A percentile compares a stretch with the other conserved stretches of the same genome.
Conservation (phyloP, 768 basidiomycete genomes). For the Tricholoma matsutake region DNA sequence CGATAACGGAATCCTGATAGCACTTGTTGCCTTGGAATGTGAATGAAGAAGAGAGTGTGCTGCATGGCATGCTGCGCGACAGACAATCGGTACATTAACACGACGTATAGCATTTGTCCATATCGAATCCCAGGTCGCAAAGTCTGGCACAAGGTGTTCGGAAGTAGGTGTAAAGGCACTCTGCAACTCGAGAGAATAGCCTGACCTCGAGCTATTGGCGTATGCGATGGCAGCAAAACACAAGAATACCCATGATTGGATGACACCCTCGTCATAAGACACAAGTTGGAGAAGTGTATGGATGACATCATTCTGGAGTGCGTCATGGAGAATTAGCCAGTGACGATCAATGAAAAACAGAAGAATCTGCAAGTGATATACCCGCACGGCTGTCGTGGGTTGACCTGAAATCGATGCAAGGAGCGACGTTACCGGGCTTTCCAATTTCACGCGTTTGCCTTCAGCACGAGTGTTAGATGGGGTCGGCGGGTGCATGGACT, state of each 20-base stretch:
- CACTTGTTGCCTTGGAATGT: slow-evolving; percentile 19
- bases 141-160: slow-evolving; percentile 1
- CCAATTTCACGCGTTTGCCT: slow-evolving; percentile 51
- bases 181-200: not conserved
- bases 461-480: slow-evolving; percentile 21
- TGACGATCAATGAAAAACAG: slow-evolving; percentile 84
- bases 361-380: slow-evolving; percentile 67
- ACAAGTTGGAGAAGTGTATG: slow-evolving; percentile 57
- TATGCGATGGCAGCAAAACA: slow-evolving; percentile 72
- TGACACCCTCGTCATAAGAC: slow-evolving; percentile 53
- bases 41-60: slow-evolving; percentile 48
- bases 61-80: slow-evolving; percentile 76
- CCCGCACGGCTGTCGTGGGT: slow-evolving; percentile 29
- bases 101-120: slow-evolving; percentile 85
- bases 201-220: slow-evolving; percentile 33
- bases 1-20: slow-evolving; percentile 37
- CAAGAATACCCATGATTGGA: slow-evolving; percentile 86
- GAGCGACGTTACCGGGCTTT: slow-evolving; percentile 58
- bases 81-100: slow-evolving; percentile 61
- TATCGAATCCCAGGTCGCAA: slow-evolving; percentile 65
- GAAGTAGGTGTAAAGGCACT: not conserved
- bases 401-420: slow-evolving; percentile 45
- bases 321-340: slow-evolving; percentile 60
- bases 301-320: slow-evolving; percentile 56
- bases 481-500: slow-evolving; percentile 41